Evolutionary conservation across 225 moss, liverwort and hornwort species (phyloP).

Genomic region (Ulota crispa): DNA sequence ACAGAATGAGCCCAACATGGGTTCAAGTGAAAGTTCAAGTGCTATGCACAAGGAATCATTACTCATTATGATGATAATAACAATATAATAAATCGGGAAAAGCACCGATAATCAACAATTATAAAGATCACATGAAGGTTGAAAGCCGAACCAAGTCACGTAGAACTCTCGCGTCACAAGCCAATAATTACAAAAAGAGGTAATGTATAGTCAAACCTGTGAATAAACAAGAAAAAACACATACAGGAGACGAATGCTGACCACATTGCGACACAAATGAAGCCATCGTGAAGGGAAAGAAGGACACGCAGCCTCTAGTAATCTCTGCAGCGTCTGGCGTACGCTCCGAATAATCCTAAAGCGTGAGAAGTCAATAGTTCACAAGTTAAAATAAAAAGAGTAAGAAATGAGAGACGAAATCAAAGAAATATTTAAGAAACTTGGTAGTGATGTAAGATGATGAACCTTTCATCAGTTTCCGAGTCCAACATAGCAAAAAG

Average conservation of each 20-base stretch:
- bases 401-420: constrained; percentile 2
- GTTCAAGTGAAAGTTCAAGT: constrained; percentile 11
- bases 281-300: constrained; percentile 96
- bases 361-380: constrained; percentile 6
- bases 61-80: neutral
- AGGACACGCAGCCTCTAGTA: constrained; percentile 95
- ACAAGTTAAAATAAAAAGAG: constrained; percentile 22
- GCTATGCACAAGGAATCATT: neutral
- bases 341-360: constrained; percentile 78
- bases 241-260: constrained; percentile 32
- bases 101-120: neutral
- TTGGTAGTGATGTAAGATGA: constrained; percentile 8
- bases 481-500: constrained; percentile 99
- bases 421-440: constrained; percentile 3
- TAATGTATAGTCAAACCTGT: neutral
- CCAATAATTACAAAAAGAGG: neutral
- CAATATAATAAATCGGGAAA: neutral
- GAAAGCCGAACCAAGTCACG: neutral
- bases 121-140: neutral
- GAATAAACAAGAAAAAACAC: neutral
- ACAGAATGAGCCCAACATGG: constrained; percentile 8
- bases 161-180: neutral
- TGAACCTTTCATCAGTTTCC: constrained; percentile 91
- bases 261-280: constrained; percentile 93
- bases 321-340: constrained; percentile 81